Evolutionary conservation across 768 basidiomycete genomes (phyloP).

Genomic region (Atractiella rhizophila): DNA sequence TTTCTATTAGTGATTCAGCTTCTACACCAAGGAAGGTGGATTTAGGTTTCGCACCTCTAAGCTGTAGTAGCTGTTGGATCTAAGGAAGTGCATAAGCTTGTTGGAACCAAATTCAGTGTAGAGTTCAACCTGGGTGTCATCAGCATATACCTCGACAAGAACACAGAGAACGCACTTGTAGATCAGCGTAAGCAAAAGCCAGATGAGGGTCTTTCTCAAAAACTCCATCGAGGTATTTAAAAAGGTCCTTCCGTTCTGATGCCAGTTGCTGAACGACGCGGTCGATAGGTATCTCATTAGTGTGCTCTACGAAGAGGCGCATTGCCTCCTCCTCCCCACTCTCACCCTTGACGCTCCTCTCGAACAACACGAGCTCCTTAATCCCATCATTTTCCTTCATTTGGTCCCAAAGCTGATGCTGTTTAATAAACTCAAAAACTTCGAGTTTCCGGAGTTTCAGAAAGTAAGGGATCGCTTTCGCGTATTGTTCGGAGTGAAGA

Average conservation of each 20-base stretch:
- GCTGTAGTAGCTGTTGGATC: conserved; percentile 73
- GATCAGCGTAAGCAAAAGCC: conserved; percentile 55
- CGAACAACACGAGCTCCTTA: conserved; percentile 5
- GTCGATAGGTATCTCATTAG: conserved; percentile 78
- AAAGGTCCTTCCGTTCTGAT: conserved; percentile 50
- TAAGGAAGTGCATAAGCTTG: conserved; percentile 65
- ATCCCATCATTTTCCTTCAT: conserved; percentile 39
- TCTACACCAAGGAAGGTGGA: neutral
- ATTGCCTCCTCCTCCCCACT: conserved; percentile 45
- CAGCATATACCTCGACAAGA: neutral
- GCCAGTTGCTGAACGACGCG: conserved; percentile 71
- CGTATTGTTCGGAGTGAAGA: conserved; percentile 57
- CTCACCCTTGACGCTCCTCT: conserved; percentile 9
- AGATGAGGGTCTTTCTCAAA: conserved; percentile 64
- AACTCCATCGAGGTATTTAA: conserved; percentile 74
- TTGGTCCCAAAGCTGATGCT: conserved; percentile 78
- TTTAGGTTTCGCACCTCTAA: conserved; percentile 36
- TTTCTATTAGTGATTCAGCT: conserved; percentile 17
- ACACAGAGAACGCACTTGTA: conserved; percentile 32
- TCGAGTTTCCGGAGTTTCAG: conserved; percentile 60
- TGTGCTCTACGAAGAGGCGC: conserved; percentile 65
- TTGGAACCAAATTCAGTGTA: conserved; percentile 65
- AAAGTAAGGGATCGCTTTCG: conserved; percentile 76
- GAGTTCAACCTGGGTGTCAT: conserved; percentile 54
- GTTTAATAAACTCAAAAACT: conserved; percentile 80